These are phyloP conservation scores for Pythium dissotocum DNA, from an alignment of 352 stramenopile genomes.

Conservation along the genomic window DNA sequence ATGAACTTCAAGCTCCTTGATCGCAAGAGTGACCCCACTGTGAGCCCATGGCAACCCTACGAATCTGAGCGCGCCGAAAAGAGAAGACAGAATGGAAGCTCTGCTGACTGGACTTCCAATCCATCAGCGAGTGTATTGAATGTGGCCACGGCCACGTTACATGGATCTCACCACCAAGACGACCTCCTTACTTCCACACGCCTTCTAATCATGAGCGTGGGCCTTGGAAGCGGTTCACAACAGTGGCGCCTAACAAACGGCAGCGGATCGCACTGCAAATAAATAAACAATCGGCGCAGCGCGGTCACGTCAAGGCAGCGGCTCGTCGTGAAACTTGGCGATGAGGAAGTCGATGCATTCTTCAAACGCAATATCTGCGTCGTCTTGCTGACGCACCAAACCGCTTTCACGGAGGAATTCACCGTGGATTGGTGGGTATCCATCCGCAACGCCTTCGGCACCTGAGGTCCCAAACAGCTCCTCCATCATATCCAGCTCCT, in stretches of 20 bases:
- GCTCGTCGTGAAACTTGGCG: constrained; percentile 35
- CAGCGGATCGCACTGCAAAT: constrained; percentile 28
- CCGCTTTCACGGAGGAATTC: not conserved
- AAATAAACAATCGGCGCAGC: constrained; percentile 23
- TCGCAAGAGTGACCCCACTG: no score
- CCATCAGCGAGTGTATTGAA: no score
- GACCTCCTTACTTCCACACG: not conserved
- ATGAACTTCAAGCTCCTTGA: no score
- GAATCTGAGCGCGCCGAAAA: no score
- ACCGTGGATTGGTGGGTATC: constrained; percentile 52
- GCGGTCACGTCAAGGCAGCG: constrained; percentile 14
- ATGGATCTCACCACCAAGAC: no score
- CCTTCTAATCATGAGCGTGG: not conserved
- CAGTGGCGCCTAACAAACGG: not conserved
- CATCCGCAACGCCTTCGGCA: not conserved
- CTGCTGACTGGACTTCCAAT: no score
- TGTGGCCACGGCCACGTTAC: no score
- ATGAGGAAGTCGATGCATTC: constrained; percentile 85
- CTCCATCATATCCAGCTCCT: constrained; percentile 67
- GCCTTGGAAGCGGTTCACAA: not conserved
- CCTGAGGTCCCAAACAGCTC: constrained; percentile 21
- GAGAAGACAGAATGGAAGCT: no score
- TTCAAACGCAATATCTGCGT: constrained; percentile 70
- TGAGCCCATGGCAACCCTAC: no score
- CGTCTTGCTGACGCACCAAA: constrained; percentile 44